A percentile compares a stretch with the other conserved stretches of the same genome.
These are phyloP conservation scores for Septoria linicola DNA, from an alignment of 2,329 filamentous ascomycete genomes.

Conservation along the genomic window DNA sequence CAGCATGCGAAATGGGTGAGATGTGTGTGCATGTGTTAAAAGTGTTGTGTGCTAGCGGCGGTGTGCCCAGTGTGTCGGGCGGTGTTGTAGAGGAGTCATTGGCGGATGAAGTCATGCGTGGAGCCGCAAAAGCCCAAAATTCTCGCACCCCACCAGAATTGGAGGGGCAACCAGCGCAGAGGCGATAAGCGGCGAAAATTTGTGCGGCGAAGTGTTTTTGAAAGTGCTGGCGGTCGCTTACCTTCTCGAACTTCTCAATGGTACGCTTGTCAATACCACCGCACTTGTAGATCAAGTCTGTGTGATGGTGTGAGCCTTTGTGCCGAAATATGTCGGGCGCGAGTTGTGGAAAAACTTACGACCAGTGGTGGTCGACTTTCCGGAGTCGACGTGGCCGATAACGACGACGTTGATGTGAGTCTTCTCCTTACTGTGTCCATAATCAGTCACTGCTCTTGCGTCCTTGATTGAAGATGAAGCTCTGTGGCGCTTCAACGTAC, in stretches of 20 bases:
- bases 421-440: conserved; percentile 78
- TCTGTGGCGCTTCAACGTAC: conserved; percentile 46
- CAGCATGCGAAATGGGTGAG: conserved; percentile 30
- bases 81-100: conserved; percentile 12
- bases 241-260: conserved; percentile 99
- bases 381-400: conserved; percentile 99
- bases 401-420: conserved; percentile 93
- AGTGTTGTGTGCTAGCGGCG: conserved; percentile 4
- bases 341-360: conserved; percentile 55
- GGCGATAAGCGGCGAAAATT: conserved; percentile 21
- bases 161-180: conserved; percentile 24
- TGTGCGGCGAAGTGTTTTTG: conserved; percentile 9
- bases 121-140: conserved; percentile 25
- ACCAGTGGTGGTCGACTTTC: conserved; percentile 94
- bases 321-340: conserved; percentile 32
- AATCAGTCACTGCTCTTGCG: conserved; percentile 37
- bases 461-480: conserved; percentile 13
- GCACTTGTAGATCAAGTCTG: conserved; percentile 99
- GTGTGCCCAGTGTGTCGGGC: conserved; percentile 6
- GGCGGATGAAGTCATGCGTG: conserved; percentile 23
- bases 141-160: conserved; percentile 30
- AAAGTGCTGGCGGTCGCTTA: conserved; percentile 43
- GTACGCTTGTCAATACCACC: conserved; percentile 99
- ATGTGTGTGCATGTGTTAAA: not conserved
- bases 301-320: conserved; percentile 57